Base-by-base conservation (phyloP, 169 alveolate genomes). In the Eimeria sp. region DNA sequence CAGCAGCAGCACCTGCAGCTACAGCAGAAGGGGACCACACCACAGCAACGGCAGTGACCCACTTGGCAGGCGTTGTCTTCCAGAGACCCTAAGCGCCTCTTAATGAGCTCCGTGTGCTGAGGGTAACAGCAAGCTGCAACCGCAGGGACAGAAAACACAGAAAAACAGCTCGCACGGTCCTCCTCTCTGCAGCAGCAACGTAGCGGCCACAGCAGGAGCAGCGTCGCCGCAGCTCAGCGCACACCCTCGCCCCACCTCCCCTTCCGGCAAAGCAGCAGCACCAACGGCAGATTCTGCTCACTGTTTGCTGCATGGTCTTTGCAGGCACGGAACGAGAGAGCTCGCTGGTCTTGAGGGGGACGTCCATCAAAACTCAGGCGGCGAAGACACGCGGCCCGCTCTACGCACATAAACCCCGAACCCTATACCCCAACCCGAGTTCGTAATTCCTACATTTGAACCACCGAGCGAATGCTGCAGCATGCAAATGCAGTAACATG, bases 71-170 rank as follows among this genome's bases (percentile, higher is more conserved):
- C 49, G 25, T 43, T 40, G 65, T 87, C 93, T 40, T 58, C 93
- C 82, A 87, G 63, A 65, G 82, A 47, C 25, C 82, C 54, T 16
- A 87, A 45, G 45, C 93, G 93, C 82, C 93, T 25, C 27, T 43
- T 49, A 20, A 87, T 63, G 22, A 87, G 93, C 82, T 58, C 93
- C 16, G 93, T 63, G 54, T 87, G 93, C 93, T 87, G 93, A n/a
- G 93, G 93, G 45, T 87, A 87, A 82, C 93, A 87, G 93, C 93
- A 87, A 7, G 93, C 93, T 87, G 82, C 40, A 87, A 49, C 58
- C 14, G 27, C 80, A 87, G 54, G 83, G 65, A 57, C n/a, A 61
- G 76, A 73, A 57, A 22, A 30, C 72, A 57, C 14, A 13, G 91
- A 54, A 57, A 0, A 83, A 45, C 6, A 47, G 83, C 51, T 73